These are phyloP conservation scores for Fusarium multiceps DNA, from an alignment of 2,329 filamentous ascomycete genomes.

Conservation along the genomic window DNA sequence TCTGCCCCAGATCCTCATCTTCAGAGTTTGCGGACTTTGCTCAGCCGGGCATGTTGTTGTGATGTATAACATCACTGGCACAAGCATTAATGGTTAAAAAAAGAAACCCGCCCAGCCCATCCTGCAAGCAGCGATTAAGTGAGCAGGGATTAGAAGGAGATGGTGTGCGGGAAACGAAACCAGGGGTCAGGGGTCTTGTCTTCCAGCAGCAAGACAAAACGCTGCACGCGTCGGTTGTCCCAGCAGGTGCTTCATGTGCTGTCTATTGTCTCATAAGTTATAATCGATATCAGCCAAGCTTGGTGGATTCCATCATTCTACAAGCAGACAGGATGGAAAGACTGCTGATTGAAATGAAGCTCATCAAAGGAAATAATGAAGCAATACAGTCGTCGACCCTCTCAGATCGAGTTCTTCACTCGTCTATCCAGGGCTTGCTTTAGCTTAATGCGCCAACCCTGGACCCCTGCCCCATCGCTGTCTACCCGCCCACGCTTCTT, in stretches of 20 bases:
- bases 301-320: not conserved
- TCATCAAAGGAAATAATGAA: conserved; percentile 21
- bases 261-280: conserved; percentile 26
- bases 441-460: conserved; percentile 22
- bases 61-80: conserved; percentile 17
- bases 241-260: conserved; percentile 36
- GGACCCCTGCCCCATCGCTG: conserved; percentile 20
- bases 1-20: conserved; percentile 22
- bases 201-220: conserved; percentile 18
- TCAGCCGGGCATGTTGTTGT: conserved; percentile 9
- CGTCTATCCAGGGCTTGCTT: conserved; percentile 17
- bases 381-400: conserved; percentile 5
- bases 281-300: not conserved
- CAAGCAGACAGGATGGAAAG: conserved; percentile 1
- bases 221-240: conserved; percentile 34
- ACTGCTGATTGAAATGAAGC: not conserved
- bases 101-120: conserved; percentile 22
- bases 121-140: conserved; percentile 13
- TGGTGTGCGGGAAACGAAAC: conserved; percentile 24
- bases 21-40: conserved; percentile 6
- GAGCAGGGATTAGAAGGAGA: conserved; percentile 14
- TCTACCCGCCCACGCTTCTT: conserved; percentile 28
- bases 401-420: conserved; percentile 22
- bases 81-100: conserved; percentile 29
- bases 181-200: conserved; percentile 30